Percentiles rank a stretch among this genome's conserved stretches.
Evolutionary conservation across 495 filamentous ascomycete genomes (phyloP).

Genomic region (Talaromyces adpressus): DNA sequence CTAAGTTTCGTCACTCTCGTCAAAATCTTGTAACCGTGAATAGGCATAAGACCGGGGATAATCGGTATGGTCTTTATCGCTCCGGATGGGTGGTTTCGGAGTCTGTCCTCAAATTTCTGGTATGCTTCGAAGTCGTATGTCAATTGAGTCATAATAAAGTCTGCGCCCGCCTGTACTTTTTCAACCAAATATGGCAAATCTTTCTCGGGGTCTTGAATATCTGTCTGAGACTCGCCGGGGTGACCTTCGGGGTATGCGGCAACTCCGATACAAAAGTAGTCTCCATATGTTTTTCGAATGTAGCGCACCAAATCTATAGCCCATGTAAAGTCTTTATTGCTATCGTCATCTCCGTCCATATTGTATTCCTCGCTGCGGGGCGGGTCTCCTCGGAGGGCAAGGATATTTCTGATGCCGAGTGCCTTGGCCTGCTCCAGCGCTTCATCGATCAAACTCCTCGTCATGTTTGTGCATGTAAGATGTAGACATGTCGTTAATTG

Average conservation of each 20-base stretch:
- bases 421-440: conserved; percentile 87
- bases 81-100: conserved; percentile 78
- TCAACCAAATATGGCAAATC: conserved; percentile 89
- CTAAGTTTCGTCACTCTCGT: conserved; percentile 92
- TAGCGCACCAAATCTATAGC: conserved; percentile 88
- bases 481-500: conserved; percentile 93
- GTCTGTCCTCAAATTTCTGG: conserved; percentile 63
- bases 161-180: conserved; percentile 85
- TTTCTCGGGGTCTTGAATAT: conserved; percentile 66
- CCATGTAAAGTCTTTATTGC: conserved; percentile 78
- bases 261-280: conserved; percentile 96
- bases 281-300: conserved; percentile 74
- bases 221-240: conserved; percentile 77
- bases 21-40: conserved; percentile 94
- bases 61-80: conserved; percentile 84
- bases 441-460: conserved; percentile 72
- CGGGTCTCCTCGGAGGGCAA: conserved; percentile 90
- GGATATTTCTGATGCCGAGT: conserved; percentile 89
- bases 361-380: conserved; percentile 85
- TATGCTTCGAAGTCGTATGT: conserved; percentile 89
- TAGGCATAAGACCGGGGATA: conserved; percentile 93
- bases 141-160: conserved; percentile 99
- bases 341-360: conserved; percentile 52
- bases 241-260: conserved; percentile 95
- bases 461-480: conserved; percentile 98